Percentiles rank a stretch among this genome's conserved stretches.
Evolutionary conservation across 495 filamentous ascomycete genomes (phyloP).

Genomic region (Neurospora sp.): DNA sequence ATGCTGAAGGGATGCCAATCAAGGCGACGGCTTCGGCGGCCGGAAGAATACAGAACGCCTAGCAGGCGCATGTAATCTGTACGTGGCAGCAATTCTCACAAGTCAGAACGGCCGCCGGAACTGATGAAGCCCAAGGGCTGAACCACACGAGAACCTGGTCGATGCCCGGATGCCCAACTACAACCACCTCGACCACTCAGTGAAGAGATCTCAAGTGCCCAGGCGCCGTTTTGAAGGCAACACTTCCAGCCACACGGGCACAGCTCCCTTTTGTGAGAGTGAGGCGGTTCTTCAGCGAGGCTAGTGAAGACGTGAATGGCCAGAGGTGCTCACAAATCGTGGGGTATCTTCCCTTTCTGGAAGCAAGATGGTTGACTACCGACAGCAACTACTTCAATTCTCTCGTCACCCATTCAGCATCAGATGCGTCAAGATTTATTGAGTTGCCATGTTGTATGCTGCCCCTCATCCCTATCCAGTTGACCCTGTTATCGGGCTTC

Average conservation of each 20-base stretch:
- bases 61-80: background rate
- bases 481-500: background rate
- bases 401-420: background rate
- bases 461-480: background rate
- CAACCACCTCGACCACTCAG: slow-evolving; percentile 1
- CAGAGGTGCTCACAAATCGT: slow-evolving; percentile 3
- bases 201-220: background rate
- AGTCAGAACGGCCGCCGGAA: background rate
- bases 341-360: slow-evolving; percentile 7
- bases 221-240: background rate
- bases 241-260: background rate
- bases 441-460: background rate
- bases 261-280: slow-evolving; percentile 7
- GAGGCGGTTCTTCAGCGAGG: slow-evolving; percentile 3
- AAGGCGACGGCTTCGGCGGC: background rate
- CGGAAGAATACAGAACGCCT: background rate
- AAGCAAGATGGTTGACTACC: slow-evolving; percentile 1
- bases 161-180: slow-evolving; percentile 21
- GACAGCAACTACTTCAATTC: slow-evolving; percentile 1
- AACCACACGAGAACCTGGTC: background rate
- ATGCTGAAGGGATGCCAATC: background rate
- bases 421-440: background rate
- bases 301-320: slow-evolving; percentile 2
- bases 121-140: background rate
- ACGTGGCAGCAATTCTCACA: background rate